phyloP scores from a whole-genome alignment of 2,329 filamentous ascomycete genomes.

The Colletotrichum orbiculare region DNA sequence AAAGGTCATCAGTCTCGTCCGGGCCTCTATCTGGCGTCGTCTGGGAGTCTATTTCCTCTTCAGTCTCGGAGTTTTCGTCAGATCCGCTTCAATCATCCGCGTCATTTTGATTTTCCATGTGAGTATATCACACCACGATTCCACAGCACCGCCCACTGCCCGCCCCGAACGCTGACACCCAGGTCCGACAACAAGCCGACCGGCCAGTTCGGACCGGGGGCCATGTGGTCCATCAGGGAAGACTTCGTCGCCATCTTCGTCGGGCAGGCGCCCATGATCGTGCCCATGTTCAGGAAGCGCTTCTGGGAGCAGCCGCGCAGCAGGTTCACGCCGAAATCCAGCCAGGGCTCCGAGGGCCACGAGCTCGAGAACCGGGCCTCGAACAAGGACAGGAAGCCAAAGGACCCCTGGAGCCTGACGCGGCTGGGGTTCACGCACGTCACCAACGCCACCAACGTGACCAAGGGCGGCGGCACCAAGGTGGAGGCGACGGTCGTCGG shows the following conservation, averaged over 20 bases:
- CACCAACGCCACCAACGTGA: neutral
- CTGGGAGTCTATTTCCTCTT: constrained; percentile 47
- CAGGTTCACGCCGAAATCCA: constrained; percentile 18
- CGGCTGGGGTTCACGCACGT: constrained; percentile 35
- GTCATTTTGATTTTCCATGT: constrained; percentile 46
- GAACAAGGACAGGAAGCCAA: constrained; percentile 31
- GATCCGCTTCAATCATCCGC: constrained; percentile 43
- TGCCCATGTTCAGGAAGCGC: constrained; percentile 41
- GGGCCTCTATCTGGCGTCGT: constrained; percentile 44
- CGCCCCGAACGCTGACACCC: neutral
- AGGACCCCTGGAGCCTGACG: constrained; percentile 39
- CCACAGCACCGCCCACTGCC: too few species aligned
- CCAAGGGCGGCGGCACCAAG: neutral
- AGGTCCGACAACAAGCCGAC: constrained; percentile 8
- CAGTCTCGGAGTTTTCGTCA: constrained; percentile 47
- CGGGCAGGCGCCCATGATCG: constrained; percentile 49
- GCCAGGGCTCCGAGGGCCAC: constrained; percentile 28
- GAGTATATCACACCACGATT: neutral
- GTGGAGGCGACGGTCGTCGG: neutral
- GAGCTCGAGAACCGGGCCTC: constrained; percentile 27
- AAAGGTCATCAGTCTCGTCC: constrained; percentile 43
- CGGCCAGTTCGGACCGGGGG: constrained; percentile 33
- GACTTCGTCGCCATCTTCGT: constrained; percentile 51
- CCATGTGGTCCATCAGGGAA: constrained; percentile 53
- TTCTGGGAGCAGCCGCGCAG: constrained; percentile 40